phyloP scores from a whole-genome alignment of 1,139 yeast genomes.

The Hemisphaericaspora xylanilytica region DNA sequence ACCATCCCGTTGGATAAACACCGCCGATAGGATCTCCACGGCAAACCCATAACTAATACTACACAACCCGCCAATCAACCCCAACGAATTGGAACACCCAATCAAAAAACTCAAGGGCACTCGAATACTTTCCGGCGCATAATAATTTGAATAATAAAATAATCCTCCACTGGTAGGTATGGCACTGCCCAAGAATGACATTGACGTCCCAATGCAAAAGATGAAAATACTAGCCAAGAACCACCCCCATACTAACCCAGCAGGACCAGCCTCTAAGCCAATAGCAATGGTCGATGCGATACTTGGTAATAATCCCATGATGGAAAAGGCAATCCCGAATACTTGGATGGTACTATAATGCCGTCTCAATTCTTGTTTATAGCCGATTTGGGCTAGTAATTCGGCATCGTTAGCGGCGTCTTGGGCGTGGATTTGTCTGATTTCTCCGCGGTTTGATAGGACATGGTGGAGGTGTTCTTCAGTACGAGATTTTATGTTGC shows the following conservation, averaged over 20 bases:
- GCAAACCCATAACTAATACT: constrained; percentile 41
- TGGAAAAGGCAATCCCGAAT: constrained; percentile 52
- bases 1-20: constrained; percentile 29
- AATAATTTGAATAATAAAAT: constrained; percentile 53
- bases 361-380: constrained; percentile 50
- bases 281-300: constrained; percentile 36
- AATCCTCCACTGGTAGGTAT: constrained; percentile 74
- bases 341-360: constrained; percentile 49
- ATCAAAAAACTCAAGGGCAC: constrained; percentile 46
- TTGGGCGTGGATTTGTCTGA: constrained; percentile 25
- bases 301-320: constrained; percentile 52
- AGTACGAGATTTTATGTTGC: constrained; percentile 15
- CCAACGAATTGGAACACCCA: constrained; percentile 38
- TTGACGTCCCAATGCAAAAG: constrained; percentile 56
- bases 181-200: constrained; percentile 65
- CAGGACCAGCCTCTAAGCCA: constrained; percentile 42
- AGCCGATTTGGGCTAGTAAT: constrained; percentile 51
- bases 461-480: constrained; percentile 23
- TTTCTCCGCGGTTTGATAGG: constrained; percentile 24
- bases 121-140: constrained; percentile 29
- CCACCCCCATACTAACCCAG: constrained; percentile 71
- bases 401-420: constrained; percentile 41
- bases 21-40: constrained; percentile 34
- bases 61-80: constrained; percentile 38
- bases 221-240: constrained; percentile 58